A percentile compares a stretch with the other conserved stretches of the same genome.
Evolutionary conservation across 495 filamentous ascomycete species (phyloP).

Genomic region (Neurospora sp.): DNA sequence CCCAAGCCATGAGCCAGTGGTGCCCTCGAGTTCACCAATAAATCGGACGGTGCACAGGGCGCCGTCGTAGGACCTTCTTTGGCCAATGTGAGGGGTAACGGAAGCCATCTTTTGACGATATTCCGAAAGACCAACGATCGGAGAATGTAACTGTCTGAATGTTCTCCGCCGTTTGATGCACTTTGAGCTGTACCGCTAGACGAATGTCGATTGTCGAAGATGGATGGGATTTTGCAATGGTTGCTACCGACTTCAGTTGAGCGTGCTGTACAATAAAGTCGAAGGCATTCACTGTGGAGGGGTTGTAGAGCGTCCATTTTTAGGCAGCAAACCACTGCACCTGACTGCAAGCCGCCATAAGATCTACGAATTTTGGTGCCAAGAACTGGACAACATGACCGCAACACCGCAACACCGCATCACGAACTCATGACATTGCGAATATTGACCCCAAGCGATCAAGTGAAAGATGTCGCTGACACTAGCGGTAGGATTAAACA

Average conservation of each 20-base stretch:
- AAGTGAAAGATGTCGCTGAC: background rate
- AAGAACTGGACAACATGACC: background rate
- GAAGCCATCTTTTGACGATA: constrained; percentile 7
- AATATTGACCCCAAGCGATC: background rate
- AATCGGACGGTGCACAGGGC: constrained; percentile 77
- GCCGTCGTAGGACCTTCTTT: constrained; percentile 68
- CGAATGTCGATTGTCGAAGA: background rate
- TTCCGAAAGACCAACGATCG: background rate
- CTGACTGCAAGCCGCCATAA: background rate
- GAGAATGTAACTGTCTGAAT: background rate
- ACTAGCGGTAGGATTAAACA: background rate
- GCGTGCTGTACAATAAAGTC: background rate
- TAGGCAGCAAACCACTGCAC: background rate
- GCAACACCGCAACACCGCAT: background rate
- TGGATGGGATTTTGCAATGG: background rate
- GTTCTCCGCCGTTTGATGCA: background rate
- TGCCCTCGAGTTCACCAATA: constrained; percentile 64
- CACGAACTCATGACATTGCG: background rate
- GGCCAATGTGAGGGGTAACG: constrained; percentile 39
- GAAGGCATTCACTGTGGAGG: background rate
- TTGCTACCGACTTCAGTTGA: background rate
- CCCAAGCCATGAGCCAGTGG: constrained; percentile 76
- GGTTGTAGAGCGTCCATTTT: background rate
- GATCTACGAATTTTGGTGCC: background rate
- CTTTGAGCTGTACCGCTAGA: background rate